Conservation (phyloP, 345 rosid species). For the Sonneratia alba region DNA sequence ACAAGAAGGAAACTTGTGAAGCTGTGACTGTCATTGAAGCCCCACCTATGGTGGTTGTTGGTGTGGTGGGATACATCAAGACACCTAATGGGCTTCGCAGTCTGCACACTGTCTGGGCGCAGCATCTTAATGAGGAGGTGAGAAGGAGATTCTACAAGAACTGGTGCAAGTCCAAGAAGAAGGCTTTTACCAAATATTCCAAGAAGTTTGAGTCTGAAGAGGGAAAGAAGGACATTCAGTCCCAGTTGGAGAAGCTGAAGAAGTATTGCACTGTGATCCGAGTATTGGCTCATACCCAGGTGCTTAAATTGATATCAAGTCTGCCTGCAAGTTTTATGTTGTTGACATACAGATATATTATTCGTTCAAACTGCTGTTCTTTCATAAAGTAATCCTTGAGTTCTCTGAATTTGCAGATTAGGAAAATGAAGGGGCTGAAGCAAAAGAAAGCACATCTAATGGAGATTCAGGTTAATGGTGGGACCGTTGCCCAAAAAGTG, state of each 20-base stretch:
- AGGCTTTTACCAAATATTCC: conserved; percentile 67
- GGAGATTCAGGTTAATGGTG: conserved; percentile 96
- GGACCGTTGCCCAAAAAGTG: conserved; percentile 58
- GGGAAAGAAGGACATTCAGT: conserved; percentile 55
- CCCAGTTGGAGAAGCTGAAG: conserved; percentile 77
- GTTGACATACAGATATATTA: neutral
- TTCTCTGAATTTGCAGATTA: conserved; percentile 28
- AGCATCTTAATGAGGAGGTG: conserved; percentile 79
- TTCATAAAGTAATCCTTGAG: neutral
- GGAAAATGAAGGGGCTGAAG: conserved; percentile 82
- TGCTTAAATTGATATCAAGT: neutral
- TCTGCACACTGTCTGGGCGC: conserved; percentile 82
- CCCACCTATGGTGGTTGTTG: conserved; percentile 89
- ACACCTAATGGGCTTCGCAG: conserved; percentile 76
- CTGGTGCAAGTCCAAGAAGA: conserved; percentile 89
- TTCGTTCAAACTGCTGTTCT: neutral
- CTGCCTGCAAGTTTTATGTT: neutral
- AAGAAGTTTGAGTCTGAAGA: conserved; percentile 56
- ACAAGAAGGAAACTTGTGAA: conserved; percentile 94
- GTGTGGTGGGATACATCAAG: conserved; percentile 81
- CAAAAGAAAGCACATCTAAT: conserved; percentile 89
- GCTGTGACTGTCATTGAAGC: conserved; percentile 78
- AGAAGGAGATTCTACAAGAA: conserved; percentile 82
- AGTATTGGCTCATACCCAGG: conserved; percentile 89
- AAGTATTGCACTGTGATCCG: conserved; percentile 72